phyloP scores from a whole-genome alignment of 2,329 filamentous ascomycete genomes.

The Claviceps africana region DNA sequence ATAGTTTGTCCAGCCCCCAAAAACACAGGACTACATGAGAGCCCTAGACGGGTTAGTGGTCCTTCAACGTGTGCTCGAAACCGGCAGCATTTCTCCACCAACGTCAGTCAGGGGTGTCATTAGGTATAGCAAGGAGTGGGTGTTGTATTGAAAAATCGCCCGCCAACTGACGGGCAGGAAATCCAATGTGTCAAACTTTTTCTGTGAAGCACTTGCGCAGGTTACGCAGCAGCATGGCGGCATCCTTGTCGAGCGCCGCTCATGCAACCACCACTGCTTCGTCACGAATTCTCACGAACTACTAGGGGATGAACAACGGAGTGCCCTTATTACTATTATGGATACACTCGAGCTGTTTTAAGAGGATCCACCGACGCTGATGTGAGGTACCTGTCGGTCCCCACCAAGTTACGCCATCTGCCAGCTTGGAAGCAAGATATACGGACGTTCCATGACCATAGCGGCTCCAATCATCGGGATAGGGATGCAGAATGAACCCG shows the following conservation, averaged over 20 bases:
- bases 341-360: conserved; percentile 6
- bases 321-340: conserved; percentile 1
- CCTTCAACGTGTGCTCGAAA: conserved; percentile 1
- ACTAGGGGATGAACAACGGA: conserved; percentile 1
- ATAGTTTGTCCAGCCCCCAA: conserved; percentile 2
- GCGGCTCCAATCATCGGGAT: conserved; percentile 4
- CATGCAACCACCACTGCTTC: conserved; percentile 8
- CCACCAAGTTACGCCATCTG: conserved; percentile 7
- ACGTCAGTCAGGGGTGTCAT: conserved; percentile 2
- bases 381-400: conserved; percentile 9
- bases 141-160: conserved; percentile 4
- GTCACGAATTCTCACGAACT: conserved; percentile 8
- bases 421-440: conserved; percentile 8
- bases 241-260: conserved; percentile 7
- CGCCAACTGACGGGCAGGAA: conserved; percentile 3
- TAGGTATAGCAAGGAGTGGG: conserved; percentile 1
- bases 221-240: conserved; percentile 8
- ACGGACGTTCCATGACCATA: conserved; percentile 5
- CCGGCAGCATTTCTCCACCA: conserved; percentile 4
- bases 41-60: conserved; percentile 2
- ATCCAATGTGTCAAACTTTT: conserved; percentile 6
- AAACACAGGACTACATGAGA: background rate
- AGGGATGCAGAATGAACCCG: conserved; percentile 5
- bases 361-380: conserved; percentile 7
- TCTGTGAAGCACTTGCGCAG: conserved; percentile 6